These are phyloP conservation scores for Aspergillus clavatus DNA, from an alignment of 2,329 filamentous ascomycete species.

Conservation along the genomic window DNA sequence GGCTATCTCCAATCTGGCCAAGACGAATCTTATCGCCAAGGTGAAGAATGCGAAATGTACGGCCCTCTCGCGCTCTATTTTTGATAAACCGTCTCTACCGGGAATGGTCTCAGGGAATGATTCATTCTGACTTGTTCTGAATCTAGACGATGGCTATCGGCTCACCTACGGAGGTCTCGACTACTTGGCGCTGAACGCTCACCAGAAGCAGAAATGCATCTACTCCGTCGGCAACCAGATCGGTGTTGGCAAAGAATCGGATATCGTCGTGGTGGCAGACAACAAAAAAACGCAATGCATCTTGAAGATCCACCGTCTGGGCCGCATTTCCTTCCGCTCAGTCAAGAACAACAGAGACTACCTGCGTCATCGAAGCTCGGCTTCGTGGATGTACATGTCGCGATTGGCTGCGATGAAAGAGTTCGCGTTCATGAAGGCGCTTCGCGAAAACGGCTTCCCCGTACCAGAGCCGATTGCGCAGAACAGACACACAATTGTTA, in stretches of 20 bases:
- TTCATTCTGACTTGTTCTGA: neutral
- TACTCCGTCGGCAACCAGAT: slow-evolving; percentile 94
- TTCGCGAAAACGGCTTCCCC: slow-evolving; percentile 77
- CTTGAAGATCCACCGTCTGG: slow-evolving; percentile 92
- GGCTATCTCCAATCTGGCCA: slow-evolving; percentile 85
- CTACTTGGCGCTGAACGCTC: slow-evolving; percentile 90
- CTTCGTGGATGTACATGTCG: slow-evolving; percentile 98
- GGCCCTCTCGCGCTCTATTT: slow-evolving; percentile 2
- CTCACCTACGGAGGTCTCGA: slow-evolving; percentile 95
- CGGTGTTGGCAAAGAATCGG: slow-evolving; percentile 94
- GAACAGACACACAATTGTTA: slow-evolving; percentile 92
- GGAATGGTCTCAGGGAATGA: neutral
- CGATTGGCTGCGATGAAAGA: slow-evolving; percentile 90
- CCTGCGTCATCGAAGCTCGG: slow-evolving; percentile 71
- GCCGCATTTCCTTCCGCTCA: slow-evolving; percentile 92
- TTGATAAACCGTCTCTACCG: neutral
- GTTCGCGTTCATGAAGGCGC: slow-evolving; percentile 86
- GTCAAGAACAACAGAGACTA: slow-evolving; percentile 97
- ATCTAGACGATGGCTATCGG: slow-evolving; percentile 79
- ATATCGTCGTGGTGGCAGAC: slow-evolving; percentile 90
- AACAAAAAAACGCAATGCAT: slow-evolving; percentile 71
- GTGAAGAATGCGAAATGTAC: slow-evolving; percentile 86
- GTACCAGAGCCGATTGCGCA: slow-evolving; percentile 85
- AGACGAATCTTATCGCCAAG: slow-evolving; percentile 82
- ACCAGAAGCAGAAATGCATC: slow-evolving; percentile 71